Conservation (phyloP, 2,329 filamentous ascomycete species). For the Tolypocladium endophyticum region DNA sequence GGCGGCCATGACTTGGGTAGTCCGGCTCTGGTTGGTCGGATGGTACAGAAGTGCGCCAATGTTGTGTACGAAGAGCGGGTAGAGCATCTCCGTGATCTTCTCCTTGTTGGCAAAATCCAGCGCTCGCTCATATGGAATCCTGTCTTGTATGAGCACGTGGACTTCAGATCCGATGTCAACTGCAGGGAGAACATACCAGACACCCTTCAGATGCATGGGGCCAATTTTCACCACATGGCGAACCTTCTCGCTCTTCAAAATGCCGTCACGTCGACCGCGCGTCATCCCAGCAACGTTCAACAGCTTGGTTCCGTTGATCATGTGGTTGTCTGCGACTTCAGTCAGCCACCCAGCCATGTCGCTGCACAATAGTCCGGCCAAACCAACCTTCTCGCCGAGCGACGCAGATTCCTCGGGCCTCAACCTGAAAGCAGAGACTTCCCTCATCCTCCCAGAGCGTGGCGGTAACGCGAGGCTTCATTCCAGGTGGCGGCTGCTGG, state of each 20-base stretch:
- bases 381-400: conserved; percentile 76
- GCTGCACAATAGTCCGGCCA: not conserved
- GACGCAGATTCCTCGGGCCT: conserved; percentile 91
- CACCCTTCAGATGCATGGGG: conserved; percentile 96
- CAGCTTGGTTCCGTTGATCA: conserved; percentile 98
- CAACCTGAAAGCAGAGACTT: conserved; percentile 94
- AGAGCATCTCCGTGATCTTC: conserved; percentile 92
- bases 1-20: conserved; percentile 79
- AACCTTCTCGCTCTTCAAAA: conserved; percentile 94
- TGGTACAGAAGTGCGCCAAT: conserved; percentile 91
- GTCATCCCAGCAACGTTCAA: conserved; percentile 98
- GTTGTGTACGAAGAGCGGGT: conserved; percentile 95
- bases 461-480: conserved; percentile 93
- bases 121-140: conserved; percentile 97
- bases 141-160: conserved; percentile 28
- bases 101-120: conserved; percentile 99
- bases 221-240: conserved; percentile 98
- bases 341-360: not conserved
- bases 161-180: conserved; percentile 8
- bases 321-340: conserved; percentile 68
- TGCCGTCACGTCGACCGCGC: conserved; percentile 84
- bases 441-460: conserved; percentile 98
- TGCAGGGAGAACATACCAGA: conserved; percentile 64
- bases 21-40: conserved; percentile 74
- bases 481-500: conserved; percentile 81